Percentiles rank a stretch among this genome's conserved stretches.
Conservation (phyloP, 768 basidiomycete genomes). For the Boletus sp. region DNA sequence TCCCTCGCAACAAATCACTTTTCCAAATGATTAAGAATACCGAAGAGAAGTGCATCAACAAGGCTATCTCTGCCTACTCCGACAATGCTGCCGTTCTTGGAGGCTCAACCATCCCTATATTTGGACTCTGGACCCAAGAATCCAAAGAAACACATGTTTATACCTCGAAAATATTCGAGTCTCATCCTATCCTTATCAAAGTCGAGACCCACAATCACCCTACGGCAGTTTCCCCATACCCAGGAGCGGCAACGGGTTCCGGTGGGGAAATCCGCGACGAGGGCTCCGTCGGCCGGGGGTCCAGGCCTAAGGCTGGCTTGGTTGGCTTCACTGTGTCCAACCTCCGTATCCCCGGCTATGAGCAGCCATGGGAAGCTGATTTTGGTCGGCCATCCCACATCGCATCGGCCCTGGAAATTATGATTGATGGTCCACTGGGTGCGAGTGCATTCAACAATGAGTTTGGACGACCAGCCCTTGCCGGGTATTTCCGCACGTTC, state of each 20-base stretch:
- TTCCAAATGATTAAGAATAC: conserved; percentile 99
- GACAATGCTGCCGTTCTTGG: conserved; percentile 96
- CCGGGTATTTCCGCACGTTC: conserved; percentile 96
- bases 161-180: conserved; percentile 50
- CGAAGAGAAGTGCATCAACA: conserved; percentile 65
- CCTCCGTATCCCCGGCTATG: conserved; percentile 84
- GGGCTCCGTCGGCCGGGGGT: conserved; percentile 92
- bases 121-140: conserved; percentile 47
- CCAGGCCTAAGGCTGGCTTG: conserved; percentile 94
- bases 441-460: conserved; percentile 98
- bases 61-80: conserved; percentile 95
- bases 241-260: conserved; percentile 98
- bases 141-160: conserved; percentile 44
- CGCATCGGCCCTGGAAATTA: conserved; percentile 91
- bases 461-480: conserved; percentile 89
- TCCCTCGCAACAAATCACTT: conserved; percentile 62
- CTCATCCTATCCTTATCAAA: conserved; percentile 89
- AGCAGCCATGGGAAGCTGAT: conserved; percentile 95
- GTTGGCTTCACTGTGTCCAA: conserved; percentile 93
- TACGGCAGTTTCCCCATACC: conserved; percentile 96
- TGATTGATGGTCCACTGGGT: conserved; percentile 94
- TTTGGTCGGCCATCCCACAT: conserved; percentile 90
- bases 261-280: conserved; percentile 99
- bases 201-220: conserved; percentile 99
- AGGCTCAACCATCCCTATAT: conserved; percentile 67